These are phyloP conservation scores for Nakazawaea holstii DNA, from an alignment of 805 yeast species.

Conservation along the genomic window DNA sequence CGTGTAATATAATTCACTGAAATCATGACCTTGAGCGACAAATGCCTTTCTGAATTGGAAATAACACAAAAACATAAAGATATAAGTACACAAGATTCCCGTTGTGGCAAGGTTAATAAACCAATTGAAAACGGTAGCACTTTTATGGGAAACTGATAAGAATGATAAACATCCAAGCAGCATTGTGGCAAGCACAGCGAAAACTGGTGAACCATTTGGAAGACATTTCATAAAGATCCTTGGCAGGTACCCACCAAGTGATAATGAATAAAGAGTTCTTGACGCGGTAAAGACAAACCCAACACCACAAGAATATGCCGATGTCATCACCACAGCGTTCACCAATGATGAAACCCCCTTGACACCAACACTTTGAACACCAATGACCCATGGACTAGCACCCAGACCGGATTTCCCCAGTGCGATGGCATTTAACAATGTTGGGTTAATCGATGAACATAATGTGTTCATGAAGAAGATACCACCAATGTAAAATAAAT, in stretches of 20 bases:
- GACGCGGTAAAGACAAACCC: slow-evolving; percentile 42
- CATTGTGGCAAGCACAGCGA: slow-evolving; percentile 35
- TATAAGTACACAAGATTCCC: slow-evolving; percentile 60
- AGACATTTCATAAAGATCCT: slow-evolving; percentile 35
- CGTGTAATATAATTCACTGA: slow-evolving; percentile 31
- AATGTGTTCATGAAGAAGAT: slow-evolving; percentile 41
- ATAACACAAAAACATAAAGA: slow-evolving; percentile 51
- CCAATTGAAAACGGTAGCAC: slow-evolving; percentile 68
- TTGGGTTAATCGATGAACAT: slow-evolving; percentile 37
- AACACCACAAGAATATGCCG: slow-evolving; percentile 45
- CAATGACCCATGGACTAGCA: slow-evolving; percentile 43
- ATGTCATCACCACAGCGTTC: slow-evolving; percentile 34
- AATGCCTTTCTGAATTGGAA: slow-evolving; percentile 59
- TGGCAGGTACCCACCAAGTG: slow-evolving; percentile 44
- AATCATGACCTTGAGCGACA: slow-evolving; percentile 43
- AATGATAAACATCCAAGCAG: slow-evolving; percentile 40
- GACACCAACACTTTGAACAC: slow-evolving; percentile 40
- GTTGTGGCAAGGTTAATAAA: slow-evolving; percentile 66
- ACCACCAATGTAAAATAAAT: slow-evolving; percentile 42
- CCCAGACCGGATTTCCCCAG: slow-evolving; percentile 39
- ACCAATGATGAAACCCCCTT: slow-evolving; percentile 39
- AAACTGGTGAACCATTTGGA: slow-evolving; percentile 41
- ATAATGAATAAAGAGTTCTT: slow-evolving; percentile 41
- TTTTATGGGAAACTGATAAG: slow-evolving; percentile 46
- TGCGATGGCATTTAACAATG: slow-evolving; percentile 25